A percentile compares a stretch with the other conserved stretches of the same genome.
Evolutionary conservation across 2,329 filamentous ascomycete species (phyloP).

Genomic region (Talaromyces sp.): DNA sequence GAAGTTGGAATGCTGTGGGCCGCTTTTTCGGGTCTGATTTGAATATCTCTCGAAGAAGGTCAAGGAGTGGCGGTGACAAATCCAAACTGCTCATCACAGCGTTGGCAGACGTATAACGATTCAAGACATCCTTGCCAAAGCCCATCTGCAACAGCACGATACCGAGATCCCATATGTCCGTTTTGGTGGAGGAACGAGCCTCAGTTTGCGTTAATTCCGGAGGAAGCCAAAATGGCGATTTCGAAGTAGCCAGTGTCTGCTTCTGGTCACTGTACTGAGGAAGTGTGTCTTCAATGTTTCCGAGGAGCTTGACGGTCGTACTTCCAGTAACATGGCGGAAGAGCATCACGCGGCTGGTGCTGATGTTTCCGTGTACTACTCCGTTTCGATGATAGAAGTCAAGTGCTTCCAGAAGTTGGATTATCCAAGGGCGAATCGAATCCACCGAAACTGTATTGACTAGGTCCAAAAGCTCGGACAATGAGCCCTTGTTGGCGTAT

Average conservation of each 20-base stretch:
- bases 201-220: conserved; percentile 65
- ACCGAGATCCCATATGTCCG: conserved; percentile 93
- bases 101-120: conserved; percentile 72
- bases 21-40: conserved; percentile 77
- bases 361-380: conserved; percentile 76
- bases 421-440: conserved; percentile 82
- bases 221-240: conserved; percentile 76
- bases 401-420: conserved; percentile 81
- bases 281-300: conserved; percentile 45
- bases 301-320: conserved; percentile 54
- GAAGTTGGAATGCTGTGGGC: conserved; percentile 70
- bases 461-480: conserved; percentile 75
- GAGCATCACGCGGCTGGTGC: conserved; percentile 72
- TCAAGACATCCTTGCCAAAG: conserved; percentile 71
- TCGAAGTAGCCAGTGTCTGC: conserved; percentile 49
- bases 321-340: conserved; percentile 64
- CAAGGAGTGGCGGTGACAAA: conserved; percentile 68
- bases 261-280: conserved; percentile 42
- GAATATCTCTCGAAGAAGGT: conserved; percentile 79
- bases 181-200: conserved; percentile 58
- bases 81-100: conserved; percentile 64
- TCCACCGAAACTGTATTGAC: conserved; percentile 67
- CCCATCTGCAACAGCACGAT: conserved; percentile 91
- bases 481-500: conserved; percentile 72
- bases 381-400: conserved; percentile 82